Percentiles rank a stretch among this genome's conserved stretches.
Conservation (phyloP, 306 rosid genomes). For the Datisca glomerata region DNA sequence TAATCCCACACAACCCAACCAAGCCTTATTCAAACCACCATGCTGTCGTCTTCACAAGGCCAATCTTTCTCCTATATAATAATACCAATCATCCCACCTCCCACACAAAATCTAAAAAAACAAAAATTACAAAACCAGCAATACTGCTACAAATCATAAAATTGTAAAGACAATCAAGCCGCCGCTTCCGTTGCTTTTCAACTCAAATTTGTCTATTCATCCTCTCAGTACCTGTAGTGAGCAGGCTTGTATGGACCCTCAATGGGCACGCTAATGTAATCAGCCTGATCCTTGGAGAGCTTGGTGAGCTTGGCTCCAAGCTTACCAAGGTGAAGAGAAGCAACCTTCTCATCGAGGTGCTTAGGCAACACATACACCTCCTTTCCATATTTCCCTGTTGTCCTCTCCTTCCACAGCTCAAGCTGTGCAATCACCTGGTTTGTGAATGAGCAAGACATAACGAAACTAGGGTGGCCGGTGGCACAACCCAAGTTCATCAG, state of each 20-base stretch:
- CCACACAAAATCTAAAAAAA: neutral
- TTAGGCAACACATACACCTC: constrained; percentile 90
- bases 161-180: neutral
- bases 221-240: constrained; percentile 69
- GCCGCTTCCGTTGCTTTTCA: no score
- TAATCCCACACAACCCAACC: neutral
- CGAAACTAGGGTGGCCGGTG: constrained; percentile 97
- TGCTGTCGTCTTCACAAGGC: no score
- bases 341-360: constrained; percentile 98
- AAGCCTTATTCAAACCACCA: constrained; percentile 1
- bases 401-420: constrained; percentile 87
- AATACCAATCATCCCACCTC: neutral
- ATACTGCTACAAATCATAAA: neutral
- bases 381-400: constrained; percentile 71
- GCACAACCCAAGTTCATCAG: constrained; percentile 99
- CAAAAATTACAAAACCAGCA: neutral
- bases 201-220: constrained; percentile 7
- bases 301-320: constrained; percentile 92
- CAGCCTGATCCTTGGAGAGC: constrained; percentile 77
- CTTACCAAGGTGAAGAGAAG: constrained; percentile 83
- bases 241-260: constrained; percentile 98
- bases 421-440: constrained; percentile 97
- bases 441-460: constrained; percentile 98
- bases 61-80: no score
- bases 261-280: constrained; percentile 74